Base-by-base conservation (phyloP, 805 yeast genomes). In the Myxozyma geophila region DNA sequence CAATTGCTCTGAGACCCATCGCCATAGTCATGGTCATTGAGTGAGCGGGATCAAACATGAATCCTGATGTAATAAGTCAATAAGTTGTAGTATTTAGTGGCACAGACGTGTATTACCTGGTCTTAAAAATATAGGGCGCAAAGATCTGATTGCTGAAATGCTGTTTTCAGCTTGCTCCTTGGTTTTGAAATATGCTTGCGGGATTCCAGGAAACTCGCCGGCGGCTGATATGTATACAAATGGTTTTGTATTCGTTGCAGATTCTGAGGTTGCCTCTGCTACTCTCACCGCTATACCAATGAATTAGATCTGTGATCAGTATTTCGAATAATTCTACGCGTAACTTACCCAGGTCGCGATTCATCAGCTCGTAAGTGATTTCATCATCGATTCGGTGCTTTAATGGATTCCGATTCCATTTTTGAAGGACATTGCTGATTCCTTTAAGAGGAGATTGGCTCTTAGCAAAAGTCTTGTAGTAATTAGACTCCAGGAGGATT, bases 201-300 rank as follows among this genome's bases (percentile, higher is more conserved):
- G 67, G 43, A 64, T 52, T 9, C 63, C 43, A 17, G 67, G 67
- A 19, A 64, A 53, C 36, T 23, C 48, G n/a, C 67, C 63, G 19
- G 67, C 67, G 2, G 67, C 66, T 2, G 67, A 64, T 5, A 62
- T 41, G 55, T 50, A 64, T 9, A 58, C 50, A 39, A 64, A 64
- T 28, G 67, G 52, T 23, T 64, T 64, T 15, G 36, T 51, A 6
- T 2, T 43, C 9, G 33, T 37, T 21, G 64, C 67, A 19, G 56
- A 47, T 13, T 12, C 48, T 9, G 65, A 40, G 6, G 66, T 60
- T 44, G 41, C 67, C 13, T 41, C 33, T 7, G 63, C 67, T 41
- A 64, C 1, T 51, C 54, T 61, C 36, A 64, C 54, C 10, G 67
- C 67, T 63, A 35, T 5, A 19, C 9, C 3, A 15, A 17, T 7